Evolutionary conservation across 2,329 filamentous ascomycete genomes (phyloP), one percentile per base, ranked within the genome.

Genomic region (Pleoardoris graminearum): DNA sequence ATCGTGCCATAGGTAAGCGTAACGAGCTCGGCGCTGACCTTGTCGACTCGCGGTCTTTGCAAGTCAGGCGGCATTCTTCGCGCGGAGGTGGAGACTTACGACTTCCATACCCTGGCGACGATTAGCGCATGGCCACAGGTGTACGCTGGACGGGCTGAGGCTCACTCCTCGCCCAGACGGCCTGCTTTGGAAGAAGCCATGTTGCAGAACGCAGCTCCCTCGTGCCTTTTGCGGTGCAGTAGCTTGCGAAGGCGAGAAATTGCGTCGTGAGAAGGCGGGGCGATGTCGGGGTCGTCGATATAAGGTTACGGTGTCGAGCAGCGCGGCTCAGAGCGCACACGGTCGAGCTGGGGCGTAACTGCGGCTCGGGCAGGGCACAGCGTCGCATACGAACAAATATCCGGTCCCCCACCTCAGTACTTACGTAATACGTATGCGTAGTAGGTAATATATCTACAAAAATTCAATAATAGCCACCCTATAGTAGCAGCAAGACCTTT

Each of bases 1-100:
- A 99, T 95, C 21, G 94, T 97, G 69, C 94, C 94, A 75, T 99
- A 99, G 27, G 94, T 99, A 67, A 99, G 83, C 39, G 92, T 97
- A 47, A 99, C 93, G 55, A 99, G 84, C 79, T 99, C 94, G 60
- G 94, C 91, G 76, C 97, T 97, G 79, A 97, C 91, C 77, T 97
- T 97, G 77, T 97, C 93, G 69, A 97, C 88, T 68, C 91, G 88
- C 54, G 90, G 95, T 78, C 93, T 97, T 73, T 39, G 45, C 43
- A 38, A 14, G 64, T 76, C 61, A 76, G 51, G 48, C 38, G 36
- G 53, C 14, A 57, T 27, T 16, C 25, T 29, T 41, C 27, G 14
- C 16, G 21, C 19, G 46, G 46, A 46, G 45, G 60, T 46, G 59
- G 59, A 46, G 51, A 81, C 89, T 85, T 81, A 95, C 33, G 33